Evolutionary conservation across 352 stramenopile species (phyloP), one percentile per base, ranked within the genome.

Genomic region (Globisporangium uncinulatum): DNA sequence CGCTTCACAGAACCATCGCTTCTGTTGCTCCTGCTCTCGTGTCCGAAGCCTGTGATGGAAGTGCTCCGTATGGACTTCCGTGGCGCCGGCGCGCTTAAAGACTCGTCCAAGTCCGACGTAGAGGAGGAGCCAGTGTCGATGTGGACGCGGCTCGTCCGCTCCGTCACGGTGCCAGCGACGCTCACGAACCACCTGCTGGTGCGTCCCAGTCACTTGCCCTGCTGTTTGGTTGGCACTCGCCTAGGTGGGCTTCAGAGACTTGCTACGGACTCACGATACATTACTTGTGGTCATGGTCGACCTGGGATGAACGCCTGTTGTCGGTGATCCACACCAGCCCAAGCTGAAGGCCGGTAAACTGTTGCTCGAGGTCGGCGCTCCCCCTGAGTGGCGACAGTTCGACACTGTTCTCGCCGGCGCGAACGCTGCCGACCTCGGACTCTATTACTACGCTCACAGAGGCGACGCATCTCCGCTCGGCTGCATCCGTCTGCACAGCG

Each of bases 371-470:
- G 55, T 88, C 4, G 79, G 76, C 3, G 56, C 70, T 9, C 51
- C 57, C 11, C 57, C 67, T n/a, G 70, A 86, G 42, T 92, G 79
- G 82, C 75, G 73, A 51, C 64, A 71, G 2, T 87, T 82, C 50
- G 73, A 87, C 19, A 74, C 90, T 17, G 71, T 83, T 55, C 68
- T 92, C 24, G 82, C 81, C 1, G 82, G 82, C 34, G 61, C 71
- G 2, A 78, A 51, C 46, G 55, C 79, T 20, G 59, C 53, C 2
- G 81, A 92, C 32, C 49, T 92, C 15, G 77, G 74, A 4, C 71
- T 92, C 6, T 89, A 88, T 50, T 92, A 90, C 66, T 87, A 83
- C 54, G 62, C 70, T 0, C 56, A 70, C 37, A 82, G 76, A 45
- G 46, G 51, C 32, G 74, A 82, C 53, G 20, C 57, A 1, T 59